A percentile compares a stretch with the other conserved stretches of the same genome.
Evolutionary conservation across 805 yeast species (phyloP).

Genomic region (Metschnikowia dekortorum): DNA sequence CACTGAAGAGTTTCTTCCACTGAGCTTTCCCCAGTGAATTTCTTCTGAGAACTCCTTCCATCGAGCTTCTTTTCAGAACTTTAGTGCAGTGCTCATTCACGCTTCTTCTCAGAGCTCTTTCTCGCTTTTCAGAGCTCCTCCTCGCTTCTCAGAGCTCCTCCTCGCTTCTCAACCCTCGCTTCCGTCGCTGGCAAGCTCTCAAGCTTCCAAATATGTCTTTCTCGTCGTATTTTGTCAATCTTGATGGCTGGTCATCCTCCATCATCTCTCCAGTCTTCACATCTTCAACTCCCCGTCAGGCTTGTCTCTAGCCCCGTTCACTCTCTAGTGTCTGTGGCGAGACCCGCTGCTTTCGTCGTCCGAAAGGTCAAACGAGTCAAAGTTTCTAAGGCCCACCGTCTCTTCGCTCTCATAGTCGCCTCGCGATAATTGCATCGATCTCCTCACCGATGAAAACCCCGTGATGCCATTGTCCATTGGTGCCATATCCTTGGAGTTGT

Average conservation of each 20-base stretch:
- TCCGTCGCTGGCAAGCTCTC: too few species aligned
- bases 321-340: slow-evolving; percentile 13
- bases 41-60: too few species aligned
- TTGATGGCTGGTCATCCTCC: background rate
- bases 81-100: too few species aligned
- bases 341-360: slow-evolving; percentile 31
- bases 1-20: too few species aligned
- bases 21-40: too few species aligned
- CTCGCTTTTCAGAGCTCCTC: too few species aligned
- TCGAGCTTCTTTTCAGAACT: too few species aligned
- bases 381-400: slow-evolving; percentile 52
- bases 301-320: background rate
- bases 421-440: slow-evolving; percentile 67
- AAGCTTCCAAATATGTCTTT: too few species aligned
- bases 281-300: background rate
- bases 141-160: too few species aligned
- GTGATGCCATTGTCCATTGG: slow-evolving; percentile 85
- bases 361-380: slow-evolving; percentile 55
- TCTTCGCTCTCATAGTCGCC: slow-evolving; percentile 37
- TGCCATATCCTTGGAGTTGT: slow-evolving; percentile 46
- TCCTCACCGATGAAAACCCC: slow-evolving; percentile 64
- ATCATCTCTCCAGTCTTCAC: background rate
- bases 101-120: too few species aligned
- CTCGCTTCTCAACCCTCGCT: too few species aligned
- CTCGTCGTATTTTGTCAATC: too few species aligned